A percentile compares a stretch with the other conserved stretches of the same genome.
phyloP scores from a whole-genome alignment of 2,329 filamentous ascomycete genomes.

The Pseudogymnoascus sp. region DNA sequence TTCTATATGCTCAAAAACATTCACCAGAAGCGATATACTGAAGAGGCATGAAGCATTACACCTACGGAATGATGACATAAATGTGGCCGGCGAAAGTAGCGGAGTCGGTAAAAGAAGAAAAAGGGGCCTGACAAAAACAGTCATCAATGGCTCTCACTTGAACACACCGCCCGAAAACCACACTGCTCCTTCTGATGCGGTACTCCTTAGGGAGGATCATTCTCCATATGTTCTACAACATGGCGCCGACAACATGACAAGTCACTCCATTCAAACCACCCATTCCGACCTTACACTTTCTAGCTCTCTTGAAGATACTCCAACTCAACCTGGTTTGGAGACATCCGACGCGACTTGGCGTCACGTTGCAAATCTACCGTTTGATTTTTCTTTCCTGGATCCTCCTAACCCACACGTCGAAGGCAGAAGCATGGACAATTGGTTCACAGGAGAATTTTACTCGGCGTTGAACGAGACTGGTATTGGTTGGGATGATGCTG shows the following conservation, averaged over 20 bases:
- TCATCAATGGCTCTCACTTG: neutral
- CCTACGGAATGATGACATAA: neutral
- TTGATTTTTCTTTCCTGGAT: constrained; percentile 23
- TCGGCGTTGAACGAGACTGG: constrained; percentile 23
- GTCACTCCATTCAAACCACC: neutral
- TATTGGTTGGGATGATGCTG: constrained; percentile 19
- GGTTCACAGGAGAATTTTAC: constrained; percentile 26
- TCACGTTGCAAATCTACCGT: neutral
- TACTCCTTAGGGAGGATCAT: neutral
- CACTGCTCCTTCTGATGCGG: neutral
- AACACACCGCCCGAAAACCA: neutral
- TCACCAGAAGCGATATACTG: constrained; percentile 25
- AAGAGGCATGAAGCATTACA: constrained; percentile 24
- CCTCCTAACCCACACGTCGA: constrained; percentile 14
- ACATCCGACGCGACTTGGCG: neutral
- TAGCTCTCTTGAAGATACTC: neutral
- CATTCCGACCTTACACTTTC: neutral
- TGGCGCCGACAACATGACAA: neutral
- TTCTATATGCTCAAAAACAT: constrained; percentile 23
- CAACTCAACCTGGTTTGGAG: neutral
- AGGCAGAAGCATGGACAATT: constrained; percentile 15
- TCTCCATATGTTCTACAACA: neutral
- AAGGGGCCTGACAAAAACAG: neutral
- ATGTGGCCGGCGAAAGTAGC: neutral
- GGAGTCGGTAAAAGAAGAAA: neutral